phyloP scores from a whole-genome alignment of 441 rosid genomes.

The Pelargonium citronellum region DNA sequence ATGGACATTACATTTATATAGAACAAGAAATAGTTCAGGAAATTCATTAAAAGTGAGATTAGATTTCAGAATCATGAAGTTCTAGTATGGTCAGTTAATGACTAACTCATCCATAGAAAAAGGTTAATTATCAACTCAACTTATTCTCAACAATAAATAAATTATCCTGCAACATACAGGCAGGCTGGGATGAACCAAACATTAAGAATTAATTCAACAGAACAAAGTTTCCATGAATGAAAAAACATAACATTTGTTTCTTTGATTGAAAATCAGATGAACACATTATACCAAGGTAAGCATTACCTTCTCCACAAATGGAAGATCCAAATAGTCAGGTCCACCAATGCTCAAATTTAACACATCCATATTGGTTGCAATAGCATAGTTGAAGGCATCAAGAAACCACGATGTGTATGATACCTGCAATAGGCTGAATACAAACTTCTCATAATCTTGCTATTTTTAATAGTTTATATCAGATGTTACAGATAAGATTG shows the following conservation, averaged over 20 bases:
- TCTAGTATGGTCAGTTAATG: neutral
- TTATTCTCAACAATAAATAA: neutral
- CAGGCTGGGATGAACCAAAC: neutral
- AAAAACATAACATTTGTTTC: neutral
- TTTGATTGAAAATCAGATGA: neutral
- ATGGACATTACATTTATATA: too few relatives aligned
- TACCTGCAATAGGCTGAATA: conserved; percentile 98
- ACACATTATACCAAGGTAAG: neutral
- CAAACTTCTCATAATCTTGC: conserved; percentile 66
- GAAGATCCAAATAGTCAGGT: conserved; percentile 97
- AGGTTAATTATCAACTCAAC: neutral
- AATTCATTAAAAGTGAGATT: too few relatives aligned
- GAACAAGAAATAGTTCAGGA: too few relatives aligned
- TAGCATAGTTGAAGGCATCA: conserved; percentile 98
- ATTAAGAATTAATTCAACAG: neutral
- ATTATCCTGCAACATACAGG: neutral
- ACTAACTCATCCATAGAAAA: neutral
- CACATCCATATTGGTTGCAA: conserved; percentile 89
- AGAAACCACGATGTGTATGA: conserved; percentile 99
- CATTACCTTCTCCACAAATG: conserved; percentile 90
- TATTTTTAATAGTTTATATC: conserved; percentile 24
- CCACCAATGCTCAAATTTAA: conserved; percentile 98
- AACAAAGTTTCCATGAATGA: neutral
- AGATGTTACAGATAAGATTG: conserved; percentile 3
- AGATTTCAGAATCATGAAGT: too few relatives aligned